These are phyloP conservation scores for Staphylotrichum longicolle DNA, from an alignment of 495 filamentous ascomycete species.

Conservation along the genomic window DNA sequence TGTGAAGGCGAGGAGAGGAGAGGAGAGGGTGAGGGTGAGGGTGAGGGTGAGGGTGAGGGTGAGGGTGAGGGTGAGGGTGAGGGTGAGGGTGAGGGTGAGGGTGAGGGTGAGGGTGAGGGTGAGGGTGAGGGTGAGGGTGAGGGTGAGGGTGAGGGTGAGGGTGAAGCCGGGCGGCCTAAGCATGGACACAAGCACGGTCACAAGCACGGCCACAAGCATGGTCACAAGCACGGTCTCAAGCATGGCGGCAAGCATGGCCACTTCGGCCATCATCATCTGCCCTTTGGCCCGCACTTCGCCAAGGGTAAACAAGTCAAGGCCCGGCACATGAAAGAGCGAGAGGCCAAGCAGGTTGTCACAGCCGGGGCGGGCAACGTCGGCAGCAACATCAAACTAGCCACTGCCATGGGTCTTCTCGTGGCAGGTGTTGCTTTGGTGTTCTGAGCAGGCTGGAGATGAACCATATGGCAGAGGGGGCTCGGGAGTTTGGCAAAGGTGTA, in stretches of 20 bases:
- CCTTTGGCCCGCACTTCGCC: background rate
- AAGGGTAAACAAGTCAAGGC: background rate
- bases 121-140: background rate
- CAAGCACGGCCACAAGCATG: background rate
- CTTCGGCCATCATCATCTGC: background rate
- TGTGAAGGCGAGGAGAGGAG: background rate
- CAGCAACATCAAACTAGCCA: background rate
- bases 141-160: too few relatives aligned
- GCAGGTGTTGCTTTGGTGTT: background rate
- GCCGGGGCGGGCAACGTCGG: background rate
- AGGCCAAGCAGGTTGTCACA: background rate
- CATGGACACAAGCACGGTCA: background rate
- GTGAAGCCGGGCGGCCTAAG: background rate
- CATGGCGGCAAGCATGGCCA: too few relatives aligned
- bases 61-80: background rate
- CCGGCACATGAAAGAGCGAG: background rate
- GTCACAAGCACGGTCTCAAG: background rate
- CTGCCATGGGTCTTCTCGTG: background rate
- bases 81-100: background rate
- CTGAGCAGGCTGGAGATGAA: background rate
- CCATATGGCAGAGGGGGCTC: background rate
- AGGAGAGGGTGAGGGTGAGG: background rate
- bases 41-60: background rate
- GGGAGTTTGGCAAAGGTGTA: too few relatives aligned
- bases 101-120: background rate